These are phyloP conservation scores for Stagonosporopsis cucurbitacearum DNA, from an alignment of 2,329 filamentous ascomycete genomes.

Conservation along the genomic window DNA sequence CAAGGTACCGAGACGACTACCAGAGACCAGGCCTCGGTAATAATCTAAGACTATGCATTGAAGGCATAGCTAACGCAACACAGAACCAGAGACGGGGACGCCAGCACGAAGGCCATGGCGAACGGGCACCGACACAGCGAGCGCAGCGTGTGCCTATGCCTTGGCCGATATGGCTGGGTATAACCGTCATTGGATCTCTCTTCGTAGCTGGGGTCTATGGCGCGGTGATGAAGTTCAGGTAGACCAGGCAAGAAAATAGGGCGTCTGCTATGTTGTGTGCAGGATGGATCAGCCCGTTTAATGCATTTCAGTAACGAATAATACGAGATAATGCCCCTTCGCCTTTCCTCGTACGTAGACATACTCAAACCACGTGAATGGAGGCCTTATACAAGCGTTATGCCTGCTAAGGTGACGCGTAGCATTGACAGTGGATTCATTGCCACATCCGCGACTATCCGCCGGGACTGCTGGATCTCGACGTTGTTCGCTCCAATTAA, in stretches of 20 bases:
- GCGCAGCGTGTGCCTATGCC: neutral
- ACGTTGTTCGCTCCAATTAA: neutral
- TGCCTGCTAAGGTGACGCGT: no score
- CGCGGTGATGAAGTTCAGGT: neutral
- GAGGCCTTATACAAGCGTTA: no score
- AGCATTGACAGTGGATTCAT: neutral
- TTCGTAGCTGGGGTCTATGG: neutral
- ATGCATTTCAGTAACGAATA: no score
- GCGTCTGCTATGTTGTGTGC: neutral
- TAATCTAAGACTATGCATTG: neutral
- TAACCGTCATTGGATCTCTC: neutral
- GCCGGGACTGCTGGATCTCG: neutral
- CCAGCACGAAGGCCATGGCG: neutral
- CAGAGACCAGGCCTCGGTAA: neutral
- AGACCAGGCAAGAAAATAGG: neutral
- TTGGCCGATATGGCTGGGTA: neutral
- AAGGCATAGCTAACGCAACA: neutral
- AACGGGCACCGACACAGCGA: neutral
- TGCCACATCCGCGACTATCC: neutral
- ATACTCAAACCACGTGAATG: no score
- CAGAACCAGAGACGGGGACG: neutral
- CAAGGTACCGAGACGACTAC: neutral
- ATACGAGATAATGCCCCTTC: no score
- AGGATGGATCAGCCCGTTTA: no score
- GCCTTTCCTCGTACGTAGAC: no score